Conservation (phyloP, 495 filamentous ascomycete genomes). For the Hypoxylon trugodes region DNA sequence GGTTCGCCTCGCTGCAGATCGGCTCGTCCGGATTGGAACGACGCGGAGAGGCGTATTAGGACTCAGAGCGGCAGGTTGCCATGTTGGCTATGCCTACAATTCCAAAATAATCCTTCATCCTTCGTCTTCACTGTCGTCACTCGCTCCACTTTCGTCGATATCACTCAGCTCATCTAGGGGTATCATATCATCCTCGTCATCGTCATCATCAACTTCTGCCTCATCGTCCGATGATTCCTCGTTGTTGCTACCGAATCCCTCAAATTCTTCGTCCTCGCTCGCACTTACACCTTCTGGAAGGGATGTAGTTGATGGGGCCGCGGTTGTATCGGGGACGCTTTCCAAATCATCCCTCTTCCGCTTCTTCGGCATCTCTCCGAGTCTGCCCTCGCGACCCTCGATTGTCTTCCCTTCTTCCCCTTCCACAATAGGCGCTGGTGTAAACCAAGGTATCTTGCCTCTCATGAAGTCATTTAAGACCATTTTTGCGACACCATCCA, state of each 20-base stretch:
- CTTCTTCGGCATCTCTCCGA: conserved; percentile 68
- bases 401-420: conserved; percentile 63
- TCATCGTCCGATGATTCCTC: conserved; percentile 49
- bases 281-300: conserved; percentile 31
- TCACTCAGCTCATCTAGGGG: conserved; percentile 61
- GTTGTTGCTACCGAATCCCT: conserved; percentile 59
- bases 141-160: conserved; percentile 54
- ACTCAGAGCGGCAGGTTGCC: not conserved
- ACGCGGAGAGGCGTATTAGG: not conserved
- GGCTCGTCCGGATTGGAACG: not conserved
- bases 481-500: conserved; percentile 94
- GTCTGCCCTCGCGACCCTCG: conserved; percentile 62
- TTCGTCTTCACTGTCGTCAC: conserved; percentile 45
- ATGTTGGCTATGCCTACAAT: conserved; percentile 3
- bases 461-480: conserved; percentile 92
- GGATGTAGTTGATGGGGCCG: conserved; percentile 42
- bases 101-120: conserved; percentile 26
- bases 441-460: conserved; percentile 96
- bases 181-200: conserved; percentile 61
- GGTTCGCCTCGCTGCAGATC: not conserved
- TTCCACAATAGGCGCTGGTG: conserved; percentile 73
- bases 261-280: conserved; percentile 53
- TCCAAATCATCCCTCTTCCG: conserved; percentile 63
- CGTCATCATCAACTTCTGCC: conserved; percentile 46
- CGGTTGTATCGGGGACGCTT: conserved; percentile 45